Conservation (phyloP, 1,284 basidiomycete genomes). For the Ceratobasidium theobromae region DNA sequence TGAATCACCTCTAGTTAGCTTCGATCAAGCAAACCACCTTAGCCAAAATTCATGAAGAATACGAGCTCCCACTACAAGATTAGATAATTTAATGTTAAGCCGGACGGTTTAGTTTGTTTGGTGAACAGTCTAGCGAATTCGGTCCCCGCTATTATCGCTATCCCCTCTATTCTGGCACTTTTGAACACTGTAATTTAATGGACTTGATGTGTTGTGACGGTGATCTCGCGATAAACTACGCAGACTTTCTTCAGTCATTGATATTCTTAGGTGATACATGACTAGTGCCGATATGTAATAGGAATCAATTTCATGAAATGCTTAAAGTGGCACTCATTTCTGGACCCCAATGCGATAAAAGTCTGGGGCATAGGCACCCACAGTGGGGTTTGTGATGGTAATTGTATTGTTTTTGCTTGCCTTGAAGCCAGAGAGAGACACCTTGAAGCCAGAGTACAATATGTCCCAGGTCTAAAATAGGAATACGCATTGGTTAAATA, state of each 20-base stretch:
- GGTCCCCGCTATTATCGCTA: no score
- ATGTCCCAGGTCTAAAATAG: slow-evolving; percentile 49
- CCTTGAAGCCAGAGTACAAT: slow-evolving; percentile 46
- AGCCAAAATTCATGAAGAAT: slow-evolving; percentile 67
- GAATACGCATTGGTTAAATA: neutral
- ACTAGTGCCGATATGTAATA: no score
- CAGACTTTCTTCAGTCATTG: no score
- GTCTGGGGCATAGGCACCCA: slow-evolving; percentile 46
- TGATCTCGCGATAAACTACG: no score
- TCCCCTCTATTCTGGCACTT: no score
- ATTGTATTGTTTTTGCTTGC: slow-evolving; percentile 50
- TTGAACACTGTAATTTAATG: no score
- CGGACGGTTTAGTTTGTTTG: no score
- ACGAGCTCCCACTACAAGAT: slow-evolving; percentile 55
- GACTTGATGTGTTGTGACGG: no score
- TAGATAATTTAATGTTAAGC: no score
- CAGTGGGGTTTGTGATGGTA: slow-evolving; percentile 48
- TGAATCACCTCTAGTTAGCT: slow-evolving; percentile 54
- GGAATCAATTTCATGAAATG: no score
- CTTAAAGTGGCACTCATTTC: neutral
- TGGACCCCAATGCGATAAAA: slow-evolving; percentile 48
- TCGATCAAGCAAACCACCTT: slow-evolving; percentile 63
- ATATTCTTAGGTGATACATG: no score
- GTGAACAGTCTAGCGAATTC: no score
- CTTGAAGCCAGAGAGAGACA: slow-evolving; percentile 49